Evolutionary conservation across 2,329 filamentous ascomycete species (phyloP), one percentile per base, ranked within the genome.

Genomic region (Colletotrichum plurivorum): DNA sequence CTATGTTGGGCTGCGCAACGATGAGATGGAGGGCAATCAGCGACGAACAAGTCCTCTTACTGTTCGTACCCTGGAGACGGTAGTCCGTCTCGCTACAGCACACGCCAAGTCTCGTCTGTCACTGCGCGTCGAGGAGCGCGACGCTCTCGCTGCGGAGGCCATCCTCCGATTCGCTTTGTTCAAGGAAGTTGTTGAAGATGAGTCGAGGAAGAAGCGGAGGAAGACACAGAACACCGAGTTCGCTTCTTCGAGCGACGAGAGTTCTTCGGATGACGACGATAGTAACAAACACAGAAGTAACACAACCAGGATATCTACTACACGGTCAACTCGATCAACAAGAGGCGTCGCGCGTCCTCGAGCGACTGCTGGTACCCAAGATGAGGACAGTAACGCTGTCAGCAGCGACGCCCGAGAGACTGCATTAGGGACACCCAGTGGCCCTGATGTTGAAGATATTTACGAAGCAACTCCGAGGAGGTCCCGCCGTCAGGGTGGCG

Each of bases 11-110:
- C 87, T 99, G 20, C 90, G 96, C 73, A 99, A 99, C 78, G 96
- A 99, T 75, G 95, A 98, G 78, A 91, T 99, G 83, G 93, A 97
- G 76, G 93, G 94, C 65, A 98, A 97, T 77, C 94, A 97, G 80
- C 91, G 96, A 74, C 92, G 94, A 74, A 99, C 96, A 0, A 95
- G 93, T 49, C 96, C 96, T 5, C 93, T 99, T 85, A 99, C 96
- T 10, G 95, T 97, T 7, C 94, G 96, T 90, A 98, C 95, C 2
- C 86, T 99, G 16, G 96, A 99, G 81, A 99, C 96, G 0, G 87
- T 99, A n/a, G 98, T 99, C 78, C 96, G 96, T 90, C 87, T 99
- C 18, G 93, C 96, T 5, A 98, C 95, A 0, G 96, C 96, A 1
- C 96, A 99, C 75, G 96, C 96, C 70, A 99, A 98, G 82, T 90